A percentile compares a stretch with the other conserved stretches of the same genome.
These are phyloP conservation scores for Fusarium floridanum DNA, from an alignment of 2,329 filamentous ascomycete genomes.

Conservation along the genomic window DNA sequence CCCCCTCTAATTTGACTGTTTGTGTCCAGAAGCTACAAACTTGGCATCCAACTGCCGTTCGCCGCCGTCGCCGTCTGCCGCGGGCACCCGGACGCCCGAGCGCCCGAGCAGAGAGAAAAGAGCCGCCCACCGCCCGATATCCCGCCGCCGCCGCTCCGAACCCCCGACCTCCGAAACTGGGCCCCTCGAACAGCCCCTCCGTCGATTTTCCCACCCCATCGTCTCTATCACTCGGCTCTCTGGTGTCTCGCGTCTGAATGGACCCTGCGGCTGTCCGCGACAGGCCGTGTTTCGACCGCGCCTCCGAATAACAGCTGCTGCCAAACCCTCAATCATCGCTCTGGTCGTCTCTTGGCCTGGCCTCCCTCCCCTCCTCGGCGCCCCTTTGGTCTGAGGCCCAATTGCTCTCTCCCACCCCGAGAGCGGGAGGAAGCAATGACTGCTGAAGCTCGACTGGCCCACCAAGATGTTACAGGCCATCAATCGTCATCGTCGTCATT, in stretches of 20 bases:
- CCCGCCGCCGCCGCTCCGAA: constrained; percentile 31
- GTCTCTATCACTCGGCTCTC: constrained; percentile 29
- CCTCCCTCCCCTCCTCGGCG: constrained; percentile 16
- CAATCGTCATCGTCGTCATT: constrained; percentile 45
- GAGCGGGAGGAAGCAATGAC: constrained; percentile 52
- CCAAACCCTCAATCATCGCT: constrained; percentile 1
- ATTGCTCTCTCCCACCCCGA: constrained; percentile 38
- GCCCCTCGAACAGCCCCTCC: constrained; percentile 22
- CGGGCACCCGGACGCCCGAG: constrained; percentile 47
- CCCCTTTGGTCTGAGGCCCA: constrained; percentile 32
- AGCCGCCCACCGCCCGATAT: constrained; percentile 39
- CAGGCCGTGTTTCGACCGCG: constrained; percentile 47
- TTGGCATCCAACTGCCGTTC: constrained; percentile 19
- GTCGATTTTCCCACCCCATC: constrained; percentile 9
- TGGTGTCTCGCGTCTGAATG: constrained; percentile 43
- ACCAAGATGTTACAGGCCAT: constrained; percentile 56
- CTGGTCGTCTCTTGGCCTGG: constrained; percentile 6
- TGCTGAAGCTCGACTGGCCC: constrained; percentile 51
- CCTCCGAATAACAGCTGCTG: constrained; percentile 37
- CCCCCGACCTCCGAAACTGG: constrained; percentile 38
- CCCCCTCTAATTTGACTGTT: constrained; percentile 4
- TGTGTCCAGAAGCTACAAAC: constrained; percentile 8
- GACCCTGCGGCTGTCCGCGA: constrained; percentile 42
- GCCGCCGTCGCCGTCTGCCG: constrained; percentile 43
- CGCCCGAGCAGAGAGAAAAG: constrained; percentile 44